A percentile compares a stretch with the other conserved stretches of the same genome.
phyloP scores from a whole-genome alignment of 108 stramenopile species.

The Asterionellopsis glacialis region DNA sequence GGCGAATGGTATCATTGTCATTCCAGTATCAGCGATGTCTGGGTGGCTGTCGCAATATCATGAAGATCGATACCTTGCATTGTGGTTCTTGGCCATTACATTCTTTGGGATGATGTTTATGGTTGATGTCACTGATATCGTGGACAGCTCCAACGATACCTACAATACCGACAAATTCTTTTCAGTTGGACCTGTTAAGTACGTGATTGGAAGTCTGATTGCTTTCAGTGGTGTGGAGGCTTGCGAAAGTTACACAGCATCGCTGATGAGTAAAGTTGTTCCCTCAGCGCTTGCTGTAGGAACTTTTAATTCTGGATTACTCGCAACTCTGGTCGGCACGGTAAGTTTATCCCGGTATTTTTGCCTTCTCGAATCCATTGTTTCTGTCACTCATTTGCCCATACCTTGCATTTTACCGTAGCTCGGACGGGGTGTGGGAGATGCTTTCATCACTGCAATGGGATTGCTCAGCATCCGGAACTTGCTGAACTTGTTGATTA shows the following conservation, averaged over 20 bases:
- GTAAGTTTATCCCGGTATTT: not conserved
- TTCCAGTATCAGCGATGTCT: slow-evolving; percentile 53
- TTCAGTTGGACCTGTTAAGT: slow-evolving; percentile 42
- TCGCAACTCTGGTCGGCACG: slow-evolving; percentile 29
- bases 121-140: slow-evolving; percentile 45
- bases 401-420: not conserved
- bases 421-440: slow-evolving; percentile 46
- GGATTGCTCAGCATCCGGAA: slow-evolving; percentile 51
- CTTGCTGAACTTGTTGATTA: slow-evolving; percentile 53
- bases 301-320: slow-evolving; percentile 79
- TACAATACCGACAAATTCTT: slow-evolving; percentile 30
- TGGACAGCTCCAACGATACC: slow-evolving; percentile 5
- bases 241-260: slow-evolving; percentile 66
- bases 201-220: slow-evolving; percentile 43
- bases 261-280: slow-evolving; percentile 71
- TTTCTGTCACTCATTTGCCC: not conserved
- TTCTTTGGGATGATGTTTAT: slow-evolving; percentile 42
- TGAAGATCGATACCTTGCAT: slow-evolving; percentile 38
- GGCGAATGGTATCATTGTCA: slow-evolving; percentile 63
- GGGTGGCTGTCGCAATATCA: slow-evolving; percentile 49
- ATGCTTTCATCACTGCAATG: slow-evolving; percentile 61
- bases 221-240: slow-evolving; percentile 52
- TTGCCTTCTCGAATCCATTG: not conserved
- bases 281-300: slow-evolving; percentile 67
- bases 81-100: slow-evolving; percentile 34